Percentiles rank a stretch among this genome's conserved stretches.
phyloP scores from a whole-genome alignment of 768 basidiomycete genomes.

The Termitomyces titanicus region DNA sequence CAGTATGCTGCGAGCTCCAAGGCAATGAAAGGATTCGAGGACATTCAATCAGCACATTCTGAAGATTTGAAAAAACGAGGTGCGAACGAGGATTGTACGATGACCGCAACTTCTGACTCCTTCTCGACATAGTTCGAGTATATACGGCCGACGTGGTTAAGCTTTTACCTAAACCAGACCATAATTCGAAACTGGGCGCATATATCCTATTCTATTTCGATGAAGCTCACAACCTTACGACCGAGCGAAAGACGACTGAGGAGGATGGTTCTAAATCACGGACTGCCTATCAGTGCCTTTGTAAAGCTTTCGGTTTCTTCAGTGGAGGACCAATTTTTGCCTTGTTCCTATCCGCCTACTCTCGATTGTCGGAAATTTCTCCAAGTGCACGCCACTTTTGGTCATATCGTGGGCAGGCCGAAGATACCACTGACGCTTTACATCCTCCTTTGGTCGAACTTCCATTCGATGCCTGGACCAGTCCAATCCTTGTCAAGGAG shows the following conservation, averaged over 20 bases:
- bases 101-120: background rate
- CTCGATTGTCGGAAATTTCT: background rate
- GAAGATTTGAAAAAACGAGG: background rate
- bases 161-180: background rate
- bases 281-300: slow-evolving; percentile 6
- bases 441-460: background rate
- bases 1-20: background rate
- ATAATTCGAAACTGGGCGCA: background rate
- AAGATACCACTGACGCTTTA: background rate
- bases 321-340: background rate
- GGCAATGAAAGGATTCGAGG: background rate
- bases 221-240: background rate
- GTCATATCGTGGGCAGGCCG: background rate
- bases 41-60: too few relatives aligned
- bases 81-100: too few relatives aligned
- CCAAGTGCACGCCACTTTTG: background rate
- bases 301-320: background rate
- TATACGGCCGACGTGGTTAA: background rate
- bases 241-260: background rate
- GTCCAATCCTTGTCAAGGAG: too few relatives aligned
- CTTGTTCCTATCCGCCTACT: background rate
- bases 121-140: background rate
- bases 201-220: slow-evolving; percentile 2
- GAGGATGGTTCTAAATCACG: background rate
- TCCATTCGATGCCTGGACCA: background rate